These are phyloP conservation scores for Syzygium jambos DNA, from an alignment of 345 rosid genomes.

Conservation along the genomic window DNA sequence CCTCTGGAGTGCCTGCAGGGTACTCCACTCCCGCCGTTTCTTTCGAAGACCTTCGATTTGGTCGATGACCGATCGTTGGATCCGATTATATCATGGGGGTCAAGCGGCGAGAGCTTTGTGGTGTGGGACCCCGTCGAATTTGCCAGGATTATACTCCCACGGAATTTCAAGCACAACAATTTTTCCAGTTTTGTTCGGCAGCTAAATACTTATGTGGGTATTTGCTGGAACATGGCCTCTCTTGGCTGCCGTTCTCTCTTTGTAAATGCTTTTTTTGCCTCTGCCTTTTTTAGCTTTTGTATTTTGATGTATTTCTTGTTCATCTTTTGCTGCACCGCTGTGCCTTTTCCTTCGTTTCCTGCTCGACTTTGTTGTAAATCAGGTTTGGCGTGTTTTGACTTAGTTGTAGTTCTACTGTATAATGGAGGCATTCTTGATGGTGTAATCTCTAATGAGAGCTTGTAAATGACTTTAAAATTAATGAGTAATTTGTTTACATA, in stretches of 20 bases:
- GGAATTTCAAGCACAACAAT: slow-evolving; percentile 92
- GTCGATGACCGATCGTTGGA: slow-evolving; percentile 72
- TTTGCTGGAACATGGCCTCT: slow-evolving; percentile 20
- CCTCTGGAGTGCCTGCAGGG: slow-evolving; percentile 59
- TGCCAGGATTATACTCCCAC: slow-evolving; percentile 63
- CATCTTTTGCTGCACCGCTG: not conserved
- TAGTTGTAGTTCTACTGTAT: not conserved
- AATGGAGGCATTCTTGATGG: not conserved
- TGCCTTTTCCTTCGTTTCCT: not conserved
- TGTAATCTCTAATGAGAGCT: not conserved
- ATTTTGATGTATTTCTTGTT: slow-evolving; percentile 1
- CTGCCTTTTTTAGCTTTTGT: not conserved
- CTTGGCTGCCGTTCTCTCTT: slow-evolving; percentile 19
- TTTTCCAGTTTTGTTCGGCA: slow-evolving; percentile 98
- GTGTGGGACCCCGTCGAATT: slow-evolving; percentile 92
- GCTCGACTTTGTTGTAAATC: not conserved
- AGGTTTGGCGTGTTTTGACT: not conserved
- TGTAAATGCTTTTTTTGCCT: slow-evolving; percentile 5
- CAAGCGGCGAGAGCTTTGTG: slow-evolving; percentile 65
- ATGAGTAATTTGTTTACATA: not conserved
- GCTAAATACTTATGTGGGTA: slow-evolving; percentile 96
- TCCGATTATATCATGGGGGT: slow-evolving; percentile 82
- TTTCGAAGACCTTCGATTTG: slow-evolving; percentile 79
- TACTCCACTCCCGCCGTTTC: slow-evolving; percentile 66
- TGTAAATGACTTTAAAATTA: not conserved